Conservation (phyloP, 108 stramenopile genomes). For the Conticribra weissflogii region DNA sequence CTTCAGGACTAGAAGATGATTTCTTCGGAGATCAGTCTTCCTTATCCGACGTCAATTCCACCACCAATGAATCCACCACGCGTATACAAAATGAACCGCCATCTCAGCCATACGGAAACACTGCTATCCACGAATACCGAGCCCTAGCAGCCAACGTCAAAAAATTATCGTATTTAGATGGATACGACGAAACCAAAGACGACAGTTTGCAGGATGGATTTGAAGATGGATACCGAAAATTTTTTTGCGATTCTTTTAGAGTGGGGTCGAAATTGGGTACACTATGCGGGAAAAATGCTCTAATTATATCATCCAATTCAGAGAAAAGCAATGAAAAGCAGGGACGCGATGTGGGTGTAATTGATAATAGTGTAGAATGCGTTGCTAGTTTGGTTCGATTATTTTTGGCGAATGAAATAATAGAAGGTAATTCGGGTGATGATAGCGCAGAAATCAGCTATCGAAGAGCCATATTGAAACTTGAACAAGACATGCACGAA, state of each 20-base stretch:
- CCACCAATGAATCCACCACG: neutral
- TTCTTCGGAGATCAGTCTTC: constrained; percentile 53
- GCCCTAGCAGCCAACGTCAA: constrained; percentile 25
- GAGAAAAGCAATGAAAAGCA: neutral
- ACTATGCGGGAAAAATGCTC: constrained; percentile 23
- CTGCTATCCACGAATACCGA: constrained; percentile 35
- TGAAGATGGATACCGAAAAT: constrained; percentile 65
- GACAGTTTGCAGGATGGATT: constrained; percentile 78
- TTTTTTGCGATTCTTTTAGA: constrained; percentile 48
- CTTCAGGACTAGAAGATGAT: constrained; percentile 28
- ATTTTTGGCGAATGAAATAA: constrained; percentile 38
- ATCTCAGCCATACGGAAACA: constrained; percentile 14
- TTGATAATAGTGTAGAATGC: constrained; percentile 6
- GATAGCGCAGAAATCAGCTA: constrained; percentile 12
- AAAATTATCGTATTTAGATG: constrained; percentile 60
- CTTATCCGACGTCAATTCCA: constrained; percentile 21
- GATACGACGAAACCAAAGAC: constrained; percentile 73
- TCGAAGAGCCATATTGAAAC: constrained; percentile 15
- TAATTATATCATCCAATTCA: constrained; percentile 8
- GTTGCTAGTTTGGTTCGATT: constrained; percentile 21
- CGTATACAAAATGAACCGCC: neutral
- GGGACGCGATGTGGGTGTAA: neutral
- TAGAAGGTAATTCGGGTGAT: constrained; percentile 16
- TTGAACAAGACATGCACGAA: constrained; percentile 20
- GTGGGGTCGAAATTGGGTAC: constrained; percentile 66